These are phyloP conservation scores for Brettanomyces naardenensis DNA, from an alignment of 805 yeast genomes.

Conservation along the genomic window DNA sequence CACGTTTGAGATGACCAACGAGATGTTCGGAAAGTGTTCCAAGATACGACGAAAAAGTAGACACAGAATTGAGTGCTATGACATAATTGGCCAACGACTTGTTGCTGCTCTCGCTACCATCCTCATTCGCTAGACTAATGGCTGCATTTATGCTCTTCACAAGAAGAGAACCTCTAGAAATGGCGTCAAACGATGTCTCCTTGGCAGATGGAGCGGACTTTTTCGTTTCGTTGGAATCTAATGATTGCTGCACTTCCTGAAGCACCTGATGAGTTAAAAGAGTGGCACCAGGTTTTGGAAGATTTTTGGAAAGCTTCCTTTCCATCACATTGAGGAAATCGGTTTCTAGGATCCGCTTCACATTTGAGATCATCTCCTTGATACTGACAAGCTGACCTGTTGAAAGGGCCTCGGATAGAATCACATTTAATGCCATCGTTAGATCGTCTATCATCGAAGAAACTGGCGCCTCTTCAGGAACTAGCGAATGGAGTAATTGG, in stretches of 20 bases:
- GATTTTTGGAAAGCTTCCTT: constrained; percentile 36
- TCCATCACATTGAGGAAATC: constrained; percentile 55
- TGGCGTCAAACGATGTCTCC: constrained; percentile 6
- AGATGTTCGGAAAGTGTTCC: constrained; percentile 41
- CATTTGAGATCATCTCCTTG: constrained; percentile 44
- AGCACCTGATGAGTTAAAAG: constrained; percentile 15
- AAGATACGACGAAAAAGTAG: constrained; percentile 53
- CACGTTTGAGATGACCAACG: constrained; percentile 17
- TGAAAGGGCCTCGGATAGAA: constrained; percentile 57
- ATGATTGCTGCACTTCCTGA: constrained; percentile 10
- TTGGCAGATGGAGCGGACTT: constrained; percentile 8
- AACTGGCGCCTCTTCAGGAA: constrained; percentile 56
- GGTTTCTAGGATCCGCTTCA: constrained; percentile 52
- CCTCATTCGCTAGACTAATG: constrained; percentile 27
- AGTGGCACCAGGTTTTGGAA: constrained; percentile 29
- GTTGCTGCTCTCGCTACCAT: constrained; percentile 37
- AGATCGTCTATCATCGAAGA: constrained; percentile 86
- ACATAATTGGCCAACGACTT: constrained; percentile 45
- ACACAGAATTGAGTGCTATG: constrained; percentile 65
- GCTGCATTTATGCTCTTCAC: constrained; percentile 32
- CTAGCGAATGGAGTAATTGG: constrained; percentile 16
- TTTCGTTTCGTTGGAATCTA: neutral
- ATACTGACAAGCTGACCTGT: constrained; percentile 60
- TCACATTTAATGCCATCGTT: constrained; percentile 61
- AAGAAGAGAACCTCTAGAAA: constrained; percentile 24